Evolutionary conservation across 805 yeast genomes (phyloP), one percentile per base, ranked within the genome.

Genomic region (Myxozyma mucilagina): DNA sequence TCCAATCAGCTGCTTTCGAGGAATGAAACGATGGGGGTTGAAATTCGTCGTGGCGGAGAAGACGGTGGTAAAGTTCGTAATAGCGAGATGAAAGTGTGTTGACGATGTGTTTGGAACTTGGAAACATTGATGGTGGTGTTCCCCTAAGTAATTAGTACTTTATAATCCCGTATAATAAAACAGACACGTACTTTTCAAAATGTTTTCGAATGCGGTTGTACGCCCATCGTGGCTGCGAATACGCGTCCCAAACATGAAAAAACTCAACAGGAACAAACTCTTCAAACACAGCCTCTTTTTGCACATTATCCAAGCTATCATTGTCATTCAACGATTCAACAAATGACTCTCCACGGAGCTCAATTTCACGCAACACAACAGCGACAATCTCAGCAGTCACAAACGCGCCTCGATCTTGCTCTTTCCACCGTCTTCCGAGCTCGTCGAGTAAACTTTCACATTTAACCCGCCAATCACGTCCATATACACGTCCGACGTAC

Each of bases 321-420:
- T 35, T 24, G 29, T 24, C 29, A 24, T 24, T 24, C 2, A 24
- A 24, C 29, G 29, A 24, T 24, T 24, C 54, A 39, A 50, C 57
- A 51, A 60, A 67, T 6, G 66, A 56, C 42, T 69, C 72, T 42
- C 71, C 58, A 69, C 79, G 61, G 65, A 68, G 51, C 36, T 68
- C 76, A 38, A 82, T 69, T 66, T 91, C 96, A 53, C 80, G 80
- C 14, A 92, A 77, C 1, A 93, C 85, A 41, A 81, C 82, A 0
- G 75, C 73, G 14, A 91, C 79, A 2, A 89, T 87, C 2, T 80
- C 83, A 2, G 92, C 90, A 69, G 90, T 97, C 1, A 93, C 78
- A 67, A 93, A 93, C 7, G 91, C 70, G 0, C 97, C 97, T 47
- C 93, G 78, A 58, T 90, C 96, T 70, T 91, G 96, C 50, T 84